Evolutionary conservation across 805 yeast genomes (phyloP), one percentile per base, ranked within the genome.

Genomic region (Nakazawaea molendinolei): DNA sequence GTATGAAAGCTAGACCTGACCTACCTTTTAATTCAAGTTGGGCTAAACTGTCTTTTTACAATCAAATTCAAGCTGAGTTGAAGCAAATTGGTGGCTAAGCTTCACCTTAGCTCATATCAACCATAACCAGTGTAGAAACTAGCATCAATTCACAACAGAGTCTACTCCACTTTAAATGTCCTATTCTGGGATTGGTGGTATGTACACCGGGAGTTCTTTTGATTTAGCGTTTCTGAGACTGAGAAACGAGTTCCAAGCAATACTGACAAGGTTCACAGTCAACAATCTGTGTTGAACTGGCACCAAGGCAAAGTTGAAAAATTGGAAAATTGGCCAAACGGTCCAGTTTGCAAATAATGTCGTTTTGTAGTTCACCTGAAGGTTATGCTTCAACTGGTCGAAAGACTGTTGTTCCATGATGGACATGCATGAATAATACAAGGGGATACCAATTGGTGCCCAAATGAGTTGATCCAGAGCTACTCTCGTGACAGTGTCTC

Each of bases 301-400:
- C 3, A 86, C 71, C 6, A 84, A 49, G 31, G 77, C 69, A 51
- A 90, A 86, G 58, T 90, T 92, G 43, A 79, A 44, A 37, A 77
- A 50, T 58, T 92, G 97, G 44, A 92, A 83, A 0, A 74, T 57
- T 0, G 97, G 97, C 98, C 97, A 92, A 9, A 90, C 81, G 34
- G 67, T 51, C 89, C 95, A 86, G 55, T 87, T 89, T 13, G 83
- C 67, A 23, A 64, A 53, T 28, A 89, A 57, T 0, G 95, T 87
- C 4, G 70, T 67, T 78, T 76, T 60, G 74, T 76, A 76, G 41
- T 78, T 74, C 12, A 63, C 58, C 3, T 57, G 31, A 17, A 80
- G 48, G 44, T 72, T 78, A 5, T 45, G 32, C 35, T 54, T 50
- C 12, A 77, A 62, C 16, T 62, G 63, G 0, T 53, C 53, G 4